Base-by-base conservation (phyloP, 2,329 filamentous ascomycete species). In the Stagonosporopsis chrysanthemi region DNA sequence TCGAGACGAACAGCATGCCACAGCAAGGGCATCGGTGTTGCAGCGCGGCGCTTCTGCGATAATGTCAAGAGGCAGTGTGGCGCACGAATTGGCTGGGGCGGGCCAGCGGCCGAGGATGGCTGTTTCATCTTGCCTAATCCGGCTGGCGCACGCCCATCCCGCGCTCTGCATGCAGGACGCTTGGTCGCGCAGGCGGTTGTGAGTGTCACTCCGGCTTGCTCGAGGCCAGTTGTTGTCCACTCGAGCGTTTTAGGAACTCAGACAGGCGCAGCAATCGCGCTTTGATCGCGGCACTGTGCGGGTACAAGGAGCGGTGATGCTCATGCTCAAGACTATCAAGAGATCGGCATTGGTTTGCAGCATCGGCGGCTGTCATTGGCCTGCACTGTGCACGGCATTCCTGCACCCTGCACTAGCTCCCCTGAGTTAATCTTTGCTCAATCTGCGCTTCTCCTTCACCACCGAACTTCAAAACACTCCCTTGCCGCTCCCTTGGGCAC, bases 381-480 rank as follows among this genome's bases (percentile, higher is more conserved):
- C 54, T 49, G 43, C 49, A 44, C 11, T 48, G 44, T 39, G 54
- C 59, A 56, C 48, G 55, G 60, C 48, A 61, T 60, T 61, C 53
- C 29, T 53, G 58, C 55, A 61, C 54, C 54, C 49, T 57, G 54
- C 54, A 35, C 55, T 62, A 59, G 47, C 44, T 45, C 56, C 43
- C 61, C 66, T 68, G 54, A 57, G 42, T 36, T 47, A 57, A 57
- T 52, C 54, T 57, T 52, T 40, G 58, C 58, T 67, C 62, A 66
- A 67, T 67, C 67, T 70, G 63, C 61, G 66, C 59, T 56, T 54
- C 62, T 59, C 56, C 55, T 64, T 67, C 62, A 64, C 69, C 63
- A 60, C 57, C 56, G 55, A 61, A 57, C 38, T 65, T 67, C 64
- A 65, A 69, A 67, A 67, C 66, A 58, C 65, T 54, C 51, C 58